Conservation (phyloP, 2,329 filamentous ascomycete species). For the Penicillium nordicum region DNA sequence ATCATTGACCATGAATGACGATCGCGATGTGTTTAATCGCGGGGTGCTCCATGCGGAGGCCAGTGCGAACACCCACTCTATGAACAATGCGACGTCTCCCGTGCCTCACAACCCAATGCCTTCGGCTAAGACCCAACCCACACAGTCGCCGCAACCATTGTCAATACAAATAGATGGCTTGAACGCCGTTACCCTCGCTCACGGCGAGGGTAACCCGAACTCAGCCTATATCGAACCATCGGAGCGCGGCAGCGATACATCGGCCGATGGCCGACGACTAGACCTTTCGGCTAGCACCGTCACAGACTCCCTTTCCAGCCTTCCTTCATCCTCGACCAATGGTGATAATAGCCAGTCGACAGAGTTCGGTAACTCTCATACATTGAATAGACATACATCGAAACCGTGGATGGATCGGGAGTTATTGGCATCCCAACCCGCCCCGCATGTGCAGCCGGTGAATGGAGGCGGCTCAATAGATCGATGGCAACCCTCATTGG, state of each 20-base stretch:
- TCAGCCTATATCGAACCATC: constrained; percentile 18
- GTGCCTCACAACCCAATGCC: constrained; percentile 8
- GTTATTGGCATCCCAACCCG: constrained; percentile 3
- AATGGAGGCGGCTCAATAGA: constrained; percentile 10
- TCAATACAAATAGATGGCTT: constrained; percentile 21
- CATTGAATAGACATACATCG: constrained; percentile 8
- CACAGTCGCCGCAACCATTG: constrained; percentile 18
- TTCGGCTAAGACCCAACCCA: constrained; percentile 12
- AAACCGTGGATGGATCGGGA: constrained; percentile 7
- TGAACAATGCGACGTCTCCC: constrained; percentile 13
- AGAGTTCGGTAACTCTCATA: constrained; percentile 9
- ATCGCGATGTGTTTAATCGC: constrained; percentile 13
- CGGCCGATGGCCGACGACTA: constrained; percentile 16
- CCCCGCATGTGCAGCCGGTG: constrained; percentile 1
- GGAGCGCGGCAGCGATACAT: constrained; percentile 22
- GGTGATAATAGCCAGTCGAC: constrained; percentile 7
- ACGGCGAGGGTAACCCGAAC: constrained; percentile 8
- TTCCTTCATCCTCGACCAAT: constrained; percentile 13
- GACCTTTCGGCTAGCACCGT: constrained; percentile 18
- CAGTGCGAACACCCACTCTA: constrained; percentile 13
- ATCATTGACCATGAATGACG: constrained; percentile 17
- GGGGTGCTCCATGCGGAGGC: constrained; percentile 19
- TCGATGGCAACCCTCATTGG: constrained; percentile 9
- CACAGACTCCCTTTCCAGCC: constrained; percentile 16
- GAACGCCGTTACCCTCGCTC: constrained; percentile 11